A percentile compares a stretch with the other conserved stretches of the same genome.
phyloP scores from a whole-genome alignment of 2,329 filamentous ascomycete species.

The Drechslerella coelobrocha region DNA sequence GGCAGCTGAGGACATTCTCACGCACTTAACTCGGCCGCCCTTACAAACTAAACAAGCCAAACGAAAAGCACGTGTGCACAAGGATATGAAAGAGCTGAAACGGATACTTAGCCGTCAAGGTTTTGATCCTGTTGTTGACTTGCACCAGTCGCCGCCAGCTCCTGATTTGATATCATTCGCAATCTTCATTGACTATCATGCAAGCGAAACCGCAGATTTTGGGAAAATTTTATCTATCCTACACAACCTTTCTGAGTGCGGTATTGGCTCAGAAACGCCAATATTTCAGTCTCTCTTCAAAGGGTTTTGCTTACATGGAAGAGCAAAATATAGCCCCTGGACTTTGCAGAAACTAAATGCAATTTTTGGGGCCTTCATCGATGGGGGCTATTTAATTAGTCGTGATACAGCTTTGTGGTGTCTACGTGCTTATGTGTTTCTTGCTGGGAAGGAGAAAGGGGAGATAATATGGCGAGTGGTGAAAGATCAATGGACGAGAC shows the following conservation, averaged over 20 bases:
- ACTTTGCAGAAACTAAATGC: slow-evolving; percentile 71
- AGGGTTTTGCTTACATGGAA: slow-evolving; percentile 78
- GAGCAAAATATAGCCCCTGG: slow-evolving; percentile 72
- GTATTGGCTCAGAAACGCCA: slow-evolving; percentile 73
- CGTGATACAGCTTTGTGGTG: slow-evolving; percentile 49
- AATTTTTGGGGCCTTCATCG: slow-evolving; percentile 71
- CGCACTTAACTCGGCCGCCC: slow-evolving; percentile 72
- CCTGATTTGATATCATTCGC: slow-evolving; percentile 58
- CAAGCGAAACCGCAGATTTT: slow-evolving; percentile 71
- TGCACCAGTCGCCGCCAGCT: slow-evolving; percentile 30
- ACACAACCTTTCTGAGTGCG: slow-evolving; percentile 77
- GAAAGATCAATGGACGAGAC: slow-evolving; percentile 34
- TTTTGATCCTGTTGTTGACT: slow-evolving; percentile 40
- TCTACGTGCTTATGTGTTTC: slow-evolving; percentile 52
- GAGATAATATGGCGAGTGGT: slow-evolving; percentile 43
- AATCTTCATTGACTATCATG: slow-evolving; percentile 78
- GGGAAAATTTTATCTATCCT: slow-evolving; percentile 73
- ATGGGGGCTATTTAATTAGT: slow-evolving; percentile 54
- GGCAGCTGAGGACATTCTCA: slow-evolving; percentile 80
- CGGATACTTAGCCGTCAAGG: slow-evolving; percentile 52
- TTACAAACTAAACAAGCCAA: slow-evolving; percentile 14
- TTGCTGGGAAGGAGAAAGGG: slow-evolving; percentile 55
- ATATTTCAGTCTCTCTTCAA: slow-evolving; percentile 83
- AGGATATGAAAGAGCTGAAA: slow-evolving; percentile 51
- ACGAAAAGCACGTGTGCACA: slow-evolving; percentile 17